Base-by-base conservation (phyloP, 164 flowering plant genomes). In the Saururus chinensis region DNA sequence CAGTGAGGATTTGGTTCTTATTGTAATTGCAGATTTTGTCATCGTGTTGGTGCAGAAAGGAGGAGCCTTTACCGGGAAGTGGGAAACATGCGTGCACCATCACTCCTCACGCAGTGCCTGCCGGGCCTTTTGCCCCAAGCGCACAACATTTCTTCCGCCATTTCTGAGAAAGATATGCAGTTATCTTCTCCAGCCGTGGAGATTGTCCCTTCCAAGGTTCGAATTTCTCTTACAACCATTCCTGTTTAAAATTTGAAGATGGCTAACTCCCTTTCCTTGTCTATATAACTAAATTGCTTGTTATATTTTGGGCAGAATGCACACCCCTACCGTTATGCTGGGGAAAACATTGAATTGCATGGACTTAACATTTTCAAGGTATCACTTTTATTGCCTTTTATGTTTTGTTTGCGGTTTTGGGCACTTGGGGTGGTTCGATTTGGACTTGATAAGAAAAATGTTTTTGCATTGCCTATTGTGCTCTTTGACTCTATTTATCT, bases 121-220 rank as follows among this genome's bases (percentile, higher is more conserved):
- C 89, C 93, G 21, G 92, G 93, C 7, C 65, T 88, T 58, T 62
- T 75, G 71, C 80, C 85, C 30, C 81, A 78, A 40, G 93, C 71
- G 68, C 84, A 77, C 9, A 60, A 82, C 67, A 58, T 81, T 35
- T 70, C 83, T 35, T 70, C 83, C 45, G 30, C 76, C 35, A 51
- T 77, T 55, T 76, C 87, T 0, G 96, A 88, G 23, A 84, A 74
- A 60, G 92, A 83, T 75, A n/a, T 68, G 54, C 76, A 80, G 63
- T 72, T 81, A 10, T 74, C 87, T 65, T 78, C 85, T 19, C 98
- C 96, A 7, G 98, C 98, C 19, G 96, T 91, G 41, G 98, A 91
- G 78, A 81, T 91, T 74, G 56, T 86, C 40, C 96, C 98, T 55
- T 88, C 96, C 64, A 91, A 86, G 96, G 97, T 85, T 60, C 26